Base-by-base conservation (phyloP, 2,329 filamentous ascomycete species). In the Coniella vitis region DNA sequence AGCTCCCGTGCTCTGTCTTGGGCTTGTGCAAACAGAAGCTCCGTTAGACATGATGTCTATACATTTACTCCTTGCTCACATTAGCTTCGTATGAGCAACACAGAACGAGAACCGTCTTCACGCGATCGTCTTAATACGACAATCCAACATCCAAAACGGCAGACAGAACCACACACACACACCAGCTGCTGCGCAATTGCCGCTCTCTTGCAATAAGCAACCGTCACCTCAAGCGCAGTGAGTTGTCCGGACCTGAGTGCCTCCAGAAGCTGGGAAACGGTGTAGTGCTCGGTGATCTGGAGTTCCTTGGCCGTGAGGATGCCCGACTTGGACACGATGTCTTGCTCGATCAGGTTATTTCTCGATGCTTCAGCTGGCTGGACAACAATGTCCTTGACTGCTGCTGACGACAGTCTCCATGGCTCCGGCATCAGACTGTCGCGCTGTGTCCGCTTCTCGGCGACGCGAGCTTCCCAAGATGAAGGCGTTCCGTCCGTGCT, bases 101-200 rank as follows among this genome's bases (percentile, higher is more conserved):
- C n/a, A n/a, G n/a, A n/a, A n/a, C n/a, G n/a, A n/a, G n/a, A n/a
- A n/a, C n/a, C n/a, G n/a, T n/a, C n/a, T n/a, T n/a, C n/a, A n/a
- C n/a, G n/a, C n/a, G n/a, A n/a, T n/a, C n/a, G n/a, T n/a, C n/a
- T n/a, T n/a, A n/a, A n/a, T n/a, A n/a, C n/a, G n/a, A n/a, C n/a
- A n/a, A n/a, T n/a, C n/a, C n/a, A n/a, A n/a, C n/a, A n/a, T n/a
- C n/a, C n/a, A n/a, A n/a, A n/a, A n/a, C n/a, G n/a, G n/a, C n/a
- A n/a, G n/a, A n/a, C n/a, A n/a, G n/a, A 12, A 8, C 2, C 2
- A 7, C 12, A 8, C 2, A 14, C 13, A 21, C 49, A 47, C n/a
- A 47, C 52, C 43, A 54, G 37, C 32, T 54, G 49, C 20, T 54
- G 52, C 7, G 52, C 52, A 39, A 54, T 49, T 3, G 52, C 49